Evolutionary conservation across 345 rosid species (phyloP).

Genomic region (Eucalyptus regnans): DNA sequence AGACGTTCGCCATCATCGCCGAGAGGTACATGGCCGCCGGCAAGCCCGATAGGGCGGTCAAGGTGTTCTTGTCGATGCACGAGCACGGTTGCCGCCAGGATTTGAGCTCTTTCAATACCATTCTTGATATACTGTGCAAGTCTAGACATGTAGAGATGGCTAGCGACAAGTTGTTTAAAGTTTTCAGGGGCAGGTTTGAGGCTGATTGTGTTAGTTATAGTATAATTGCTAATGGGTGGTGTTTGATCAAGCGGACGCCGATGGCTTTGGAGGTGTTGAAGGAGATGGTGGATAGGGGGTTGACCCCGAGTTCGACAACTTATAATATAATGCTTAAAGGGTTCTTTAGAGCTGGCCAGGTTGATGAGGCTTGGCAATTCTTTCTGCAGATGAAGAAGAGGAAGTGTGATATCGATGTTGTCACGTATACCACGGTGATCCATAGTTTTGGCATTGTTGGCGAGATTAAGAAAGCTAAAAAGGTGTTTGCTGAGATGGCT

Average conservation of each 20-base stretch:
- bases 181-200: conserved; percentile 46
- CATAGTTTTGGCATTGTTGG: conserved; percentile 78
- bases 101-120: conserved; percentile 63
- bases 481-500: conserved; percentile 64
- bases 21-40: conserved; percentile 66
- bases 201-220: conserved; percentile 72
- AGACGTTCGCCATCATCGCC: conserved; percentile 60
- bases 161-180: conserved; percentile 40
- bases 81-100: conserved; percentile 68
- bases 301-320: conserved; percentile 47
- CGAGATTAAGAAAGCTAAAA: conserved; percentile 50
- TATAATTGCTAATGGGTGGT: conserved; percentile 86
- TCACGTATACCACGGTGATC: background rate
- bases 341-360: no score
- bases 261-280: conserved; percentile 65
- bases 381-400: no score
- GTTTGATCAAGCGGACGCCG: conserved; percentile 9
- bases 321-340: conserved; percentile 5
- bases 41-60: conserved; percentile 65
- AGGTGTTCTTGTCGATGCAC: conserved; percentile 72
- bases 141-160: conserved; percentile 73
- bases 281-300: conserved; percentile 80
- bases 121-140: conserved; percentile 74
- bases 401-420: no score
- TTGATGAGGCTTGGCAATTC: no score